Evolutionary conservation across 1,284 basidiomycete genomes (phyloP).

Genomic region (Apiotrichum veenhuisii): DNA sequence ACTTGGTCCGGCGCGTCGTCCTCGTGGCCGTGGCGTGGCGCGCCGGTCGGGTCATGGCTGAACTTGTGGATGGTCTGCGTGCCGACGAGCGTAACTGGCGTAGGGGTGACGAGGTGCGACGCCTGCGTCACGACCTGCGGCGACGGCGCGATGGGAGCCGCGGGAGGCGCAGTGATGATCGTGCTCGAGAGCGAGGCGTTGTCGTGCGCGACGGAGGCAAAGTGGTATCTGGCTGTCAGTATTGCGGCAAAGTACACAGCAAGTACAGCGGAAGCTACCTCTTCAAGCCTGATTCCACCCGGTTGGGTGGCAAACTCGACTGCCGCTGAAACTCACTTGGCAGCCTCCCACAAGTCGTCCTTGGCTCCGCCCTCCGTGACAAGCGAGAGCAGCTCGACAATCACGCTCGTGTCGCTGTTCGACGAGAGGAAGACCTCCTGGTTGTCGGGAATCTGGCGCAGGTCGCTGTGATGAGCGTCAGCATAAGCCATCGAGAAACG

Average conservation of each 20-base stretch:
- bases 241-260: not conserved
- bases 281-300: not conserved
- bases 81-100: conserved; percentile 60
- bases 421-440: conserved; percentile 89
- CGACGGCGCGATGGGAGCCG: conserved; percentile 15
- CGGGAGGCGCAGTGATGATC: conserved; percentile 47
- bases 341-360: conserved; percentile 57
- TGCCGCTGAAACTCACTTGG: conserved; percentile 56
- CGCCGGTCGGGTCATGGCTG: conserved; percentile 44
- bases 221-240: conserved; percentile 68
- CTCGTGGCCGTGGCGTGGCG: conserved; percentile 46
- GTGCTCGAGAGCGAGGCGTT: conserved; percentile 64
- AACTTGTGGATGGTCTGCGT: conserved; percentile 72
- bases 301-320: not conserved
- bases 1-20: conserved; percentile 59
- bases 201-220: conserved; percentile 85
- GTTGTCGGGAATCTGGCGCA: conserved; percentile 93
- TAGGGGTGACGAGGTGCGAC: conserved; percentile 46
- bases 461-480: conserved; percentile 56
- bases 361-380: conserved; percentile 54
- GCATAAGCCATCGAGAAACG: not conserved
- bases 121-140: not conserved
- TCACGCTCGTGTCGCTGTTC: conserved; percentile 66
- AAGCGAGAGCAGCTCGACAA: conserved; percentile 83
- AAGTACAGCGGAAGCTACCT: not conserved